Base-by-base conservation (phyloP, 2,329 filamentous ascomycete species). In the Colletotrichum sojae region DNA sequence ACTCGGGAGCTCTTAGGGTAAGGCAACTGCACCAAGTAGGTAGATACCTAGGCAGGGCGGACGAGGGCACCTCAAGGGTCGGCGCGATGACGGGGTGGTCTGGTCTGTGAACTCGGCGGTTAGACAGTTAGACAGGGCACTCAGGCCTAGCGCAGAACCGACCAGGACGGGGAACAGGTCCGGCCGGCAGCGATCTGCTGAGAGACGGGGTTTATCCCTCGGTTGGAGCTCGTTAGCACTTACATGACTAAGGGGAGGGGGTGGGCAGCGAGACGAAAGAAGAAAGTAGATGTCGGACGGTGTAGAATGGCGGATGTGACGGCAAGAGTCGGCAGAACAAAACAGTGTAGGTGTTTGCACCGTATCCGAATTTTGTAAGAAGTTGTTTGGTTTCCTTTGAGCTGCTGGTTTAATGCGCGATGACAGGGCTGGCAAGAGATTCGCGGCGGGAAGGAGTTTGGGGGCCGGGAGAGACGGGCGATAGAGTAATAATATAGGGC, bases 91-190 rank as follows among this genome's bases (percentile, higher is more conserved):
- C 61, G 49, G 61, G 31, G 31, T 36, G 31, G 31, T 36, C 31
- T 36, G 10, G 61, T 55, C 66, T 69, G 46, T 66, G 40, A 60
- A 59, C 43, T 59, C 48, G 54, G 66, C 61, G 66, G 66, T 69
- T 69, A 69, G 66, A 69, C 55, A 58, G 66, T 69, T 69, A 69
- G 66, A 69, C 55, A 58, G 61, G 66, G 49, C 55, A 61, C 36
- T 61, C 58, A 59, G 36, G 53, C 61, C 49, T 66, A 59, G 66
- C n/a, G 31, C 45, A 31, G 48, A 25, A 27, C 59, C 46, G 61
- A 36, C 48, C 40, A 58, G 48, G 55, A 54, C 54, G 61, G 54
- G 61, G 54, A 68, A 68, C 60, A 48, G 40, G 48, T 53, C 61
- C 40, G 54, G 60, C 60, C 53, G 53, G 27, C 53, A 56, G 54